Evolutionary conservation across 495 filamentous ascomycete species (phyloP).

Genomic region (Tuber microsphaerosporum): DNA sequence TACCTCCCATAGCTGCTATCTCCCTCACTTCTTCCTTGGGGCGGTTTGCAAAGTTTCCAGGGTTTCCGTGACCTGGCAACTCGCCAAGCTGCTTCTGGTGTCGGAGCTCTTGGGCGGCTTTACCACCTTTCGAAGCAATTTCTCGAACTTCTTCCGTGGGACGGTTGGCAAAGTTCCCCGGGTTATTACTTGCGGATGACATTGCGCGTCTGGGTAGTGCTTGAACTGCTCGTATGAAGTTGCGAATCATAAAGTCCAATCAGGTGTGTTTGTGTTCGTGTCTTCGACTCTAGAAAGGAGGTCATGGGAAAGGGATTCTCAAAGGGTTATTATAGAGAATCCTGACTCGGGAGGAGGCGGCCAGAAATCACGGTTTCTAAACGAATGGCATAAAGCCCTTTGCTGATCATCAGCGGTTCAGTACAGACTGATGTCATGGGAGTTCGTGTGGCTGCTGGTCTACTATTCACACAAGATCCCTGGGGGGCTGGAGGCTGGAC

Average conservation of each 20-base stretch:
- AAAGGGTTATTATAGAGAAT: background rate
- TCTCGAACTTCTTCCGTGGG: constrained; percentile 53
- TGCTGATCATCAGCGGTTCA: background rate
- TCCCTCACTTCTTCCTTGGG: constrained; percentile 50
- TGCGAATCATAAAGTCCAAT: background rate
- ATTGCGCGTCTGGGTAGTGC: background rate
- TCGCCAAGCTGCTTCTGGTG: constrained; percentile 6
- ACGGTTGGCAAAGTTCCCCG: constrained; percentile 59
- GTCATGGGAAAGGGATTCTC: background rate
- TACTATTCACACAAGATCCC: background rate
- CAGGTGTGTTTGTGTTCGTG: background rate
- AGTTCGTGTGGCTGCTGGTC: background rate
- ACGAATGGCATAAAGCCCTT: background rate
- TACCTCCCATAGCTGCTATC: constrained; percentile 46
- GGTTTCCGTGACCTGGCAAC: constrained; percentile 38
- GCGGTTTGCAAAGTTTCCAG: background rate
- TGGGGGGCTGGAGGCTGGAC: background rate
- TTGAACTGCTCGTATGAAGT: background rate
- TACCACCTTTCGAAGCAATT: constrained; percentile 50
- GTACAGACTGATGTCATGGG: background rate
- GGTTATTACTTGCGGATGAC: constrained; percentile 45
- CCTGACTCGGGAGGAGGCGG: background rate
- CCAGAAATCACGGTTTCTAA: background rate
- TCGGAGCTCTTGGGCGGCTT: constrained; percentile 36
- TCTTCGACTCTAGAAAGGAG: background rate